Percentiles rank a stretch among this genome's conserved stretches.
Conservation (phyloP, 176 grass and related monocot species). For the Puccinellia tenuiflora region DNA sequence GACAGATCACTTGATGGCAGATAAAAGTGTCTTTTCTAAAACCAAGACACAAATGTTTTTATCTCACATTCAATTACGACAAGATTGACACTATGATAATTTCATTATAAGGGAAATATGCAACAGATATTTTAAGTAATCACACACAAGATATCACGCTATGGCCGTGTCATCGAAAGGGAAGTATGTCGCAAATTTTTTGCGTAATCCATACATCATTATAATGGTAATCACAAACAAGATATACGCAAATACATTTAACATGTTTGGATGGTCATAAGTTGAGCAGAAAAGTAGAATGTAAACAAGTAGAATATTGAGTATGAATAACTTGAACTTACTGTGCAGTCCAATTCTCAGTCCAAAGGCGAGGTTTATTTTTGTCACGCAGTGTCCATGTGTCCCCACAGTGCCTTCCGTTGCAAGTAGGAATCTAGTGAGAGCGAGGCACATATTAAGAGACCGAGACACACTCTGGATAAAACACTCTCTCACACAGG, state of each 20-base stretch:
- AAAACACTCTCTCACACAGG: not conserved
- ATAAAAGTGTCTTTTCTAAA: not conserved
- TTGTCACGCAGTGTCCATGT: slow-evolving; percentile 48
- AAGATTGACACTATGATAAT: not conserved
- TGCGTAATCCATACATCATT: not conserved
- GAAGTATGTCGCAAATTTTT: not conserved
- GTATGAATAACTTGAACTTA: slow-evolving; percentile 53
- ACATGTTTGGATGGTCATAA: slow-evolving; percentile 13
- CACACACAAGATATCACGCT: not conserved
- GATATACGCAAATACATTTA: not conserved
- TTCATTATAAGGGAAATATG: not conserved
- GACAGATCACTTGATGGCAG: not conserved
- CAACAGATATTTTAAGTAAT: not conserved
- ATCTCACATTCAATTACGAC: not conserved
- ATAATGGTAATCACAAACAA: not conserved
- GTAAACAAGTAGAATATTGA: slow-evolving; percentile 15
- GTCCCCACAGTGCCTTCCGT: slow-evolving; percentile 94
- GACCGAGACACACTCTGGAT: not conserved
- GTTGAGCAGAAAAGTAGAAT: not conserved
- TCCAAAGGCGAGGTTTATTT: slow-evolving; percentile 72
- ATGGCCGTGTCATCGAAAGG: not conserved
- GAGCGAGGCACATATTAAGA: slow-evolving; percentile 1
- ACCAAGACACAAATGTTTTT: not conserved
- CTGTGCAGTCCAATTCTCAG: slow-evolving; percentile 98
- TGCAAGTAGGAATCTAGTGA: slow-evolving; percentile 82